Conservation (phyloP, 1,139 yeast genomes). For the Saccharomyces hybrid region DNA sequence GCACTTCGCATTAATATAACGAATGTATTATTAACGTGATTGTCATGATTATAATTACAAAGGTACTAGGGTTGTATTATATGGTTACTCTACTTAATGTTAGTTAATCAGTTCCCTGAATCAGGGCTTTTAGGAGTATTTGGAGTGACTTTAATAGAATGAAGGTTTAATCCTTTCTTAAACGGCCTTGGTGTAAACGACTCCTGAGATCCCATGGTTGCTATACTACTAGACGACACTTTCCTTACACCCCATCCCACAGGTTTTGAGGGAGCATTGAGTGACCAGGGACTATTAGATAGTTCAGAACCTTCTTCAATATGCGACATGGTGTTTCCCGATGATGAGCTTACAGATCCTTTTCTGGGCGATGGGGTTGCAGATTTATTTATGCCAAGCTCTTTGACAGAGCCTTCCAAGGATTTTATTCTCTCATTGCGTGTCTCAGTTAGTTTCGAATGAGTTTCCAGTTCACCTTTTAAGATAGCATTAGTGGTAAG, state of each 20-base stretch:
- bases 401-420: slow-evolving; percentile 11
- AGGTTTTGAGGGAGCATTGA: slow-evolving; percentile 6
- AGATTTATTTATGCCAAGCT: background rate
- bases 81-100: background rate
- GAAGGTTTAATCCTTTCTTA: slow-evolving; percentile 13
- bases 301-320: slow-evolving; percentile 10
- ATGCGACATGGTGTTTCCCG: slow-evolving; percentile 10
- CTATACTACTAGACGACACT: slow-evolving; percentile 11
- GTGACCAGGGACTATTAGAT: slow-evolving; percentile 12
- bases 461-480: slow-evolving; percentile 12
- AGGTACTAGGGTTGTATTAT: background rate
- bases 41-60: background rate
- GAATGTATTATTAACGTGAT: background rate
- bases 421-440: slow-evolving; percentile 13
- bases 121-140: background rate
- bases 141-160: slow-evolving; percentile 4
- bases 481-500: slow-evolving; percentile 13
- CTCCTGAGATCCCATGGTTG: slow-evolving; percentile 14
- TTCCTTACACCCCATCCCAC: slow-evolving; percentile 10
- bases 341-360: slow-evolving; percentile 9
- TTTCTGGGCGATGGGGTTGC: slow-evolving; percentile 5
- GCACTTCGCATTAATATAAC: background rate
- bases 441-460: slow-evolving; percentile 10
- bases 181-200: slow-evolving; percentile 10
- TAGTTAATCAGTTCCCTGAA: background rate